These are phyloP conservation scores for Leucosporidium scottii DNA, from an alignment of 768 basidiomycete genomes.

Conservation along the genomic window DNA sequence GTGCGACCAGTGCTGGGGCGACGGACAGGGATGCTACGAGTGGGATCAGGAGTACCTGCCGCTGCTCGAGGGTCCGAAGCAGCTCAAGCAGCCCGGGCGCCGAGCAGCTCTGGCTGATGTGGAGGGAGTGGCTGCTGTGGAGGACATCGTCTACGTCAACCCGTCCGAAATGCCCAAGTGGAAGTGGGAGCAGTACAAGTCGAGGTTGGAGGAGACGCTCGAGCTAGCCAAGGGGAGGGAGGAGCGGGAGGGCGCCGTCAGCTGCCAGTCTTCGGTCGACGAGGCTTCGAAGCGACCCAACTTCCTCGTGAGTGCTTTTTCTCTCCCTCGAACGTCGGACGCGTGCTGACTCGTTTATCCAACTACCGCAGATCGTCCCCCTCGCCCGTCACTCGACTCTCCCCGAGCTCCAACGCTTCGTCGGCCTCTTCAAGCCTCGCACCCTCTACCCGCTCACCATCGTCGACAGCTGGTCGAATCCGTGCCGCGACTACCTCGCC, in stretches of 20 bases:
- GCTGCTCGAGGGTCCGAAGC: slow-evolving; percentile 7
- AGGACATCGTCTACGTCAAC: slow-evolving; percentile 68
- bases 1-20: slow-evolving; percentile 32
- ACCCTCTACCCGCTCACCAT: slow-evolving; percentile 74
- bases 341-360: too few species aligned
- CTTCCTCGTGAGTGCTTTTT: slow-evolving; percentile 52
- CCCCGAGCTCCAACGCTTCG: slow-evolving; percentile 74
- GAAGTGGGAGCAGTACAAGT: slow-evolving; percentile 52
- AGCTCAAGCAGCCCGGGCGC: slow-evolving; percentile 10
- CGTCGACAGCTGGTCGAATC: slow-evolving; percentile 44
- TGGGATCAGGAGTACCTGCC: neutral
- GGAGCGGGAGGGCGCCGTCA: slow-evolving; percentile 28
- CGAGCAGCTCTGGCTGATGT: slow-evolving; percentile 44
- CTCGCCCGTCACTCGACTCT: slow-evolving; percentile 80
- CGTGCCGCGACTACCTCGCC: slow-evolving; percentile 63
- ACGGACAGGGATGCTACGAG: slow-evolving; percentile 28
- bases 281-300: slow-evolving; percentile 45
- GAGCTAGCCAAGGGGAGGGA: slow-evolving; percentile 42
- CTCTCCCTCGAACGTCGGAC: neutral
- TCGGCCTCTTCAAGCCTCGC: slow-evolving; percentile 69
- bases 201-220: slow-evolving; percentile 49
- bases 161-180: slow-evolving; percentile 63
- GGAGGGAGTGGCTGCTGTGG: neutral
- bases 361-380: slow-evolving; percentile 58
- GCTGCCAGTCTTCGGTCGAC: neutral